Evolutionary conservation across 805 yeast species (phyloP).

Genomic region (Kazachstania kunashirensis): DNA sequence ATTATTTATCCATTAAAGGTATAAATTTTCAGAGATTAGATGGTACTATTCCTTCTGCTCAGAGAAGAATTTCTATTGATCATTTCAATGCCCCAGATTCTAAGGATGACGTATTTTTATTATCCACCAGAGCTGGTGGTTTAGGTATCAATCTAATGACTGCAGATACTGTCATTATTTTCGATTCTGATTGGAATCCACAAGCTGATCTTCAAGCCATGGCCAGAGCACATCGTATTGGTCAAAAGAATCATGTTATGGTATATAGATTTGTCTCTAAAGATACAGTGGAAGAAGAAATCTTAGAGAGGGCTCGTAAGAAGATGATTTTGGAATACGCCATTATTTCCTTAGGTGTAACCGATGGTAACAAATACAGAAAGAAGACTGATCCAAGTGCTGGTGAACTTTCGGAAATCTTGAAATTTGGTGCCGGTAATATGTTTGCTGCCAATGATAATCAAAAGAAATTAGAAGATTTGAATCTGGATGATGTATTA

Average conservation of each 20-base stretch:
- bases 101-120: conserved; percentile 78
- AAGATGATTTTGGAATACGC: conserved; percentile 98
- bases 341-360: conserved; percentile 88
- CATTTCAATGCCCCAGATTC: conserved; percentile 93
- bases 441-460: conserved; percentile 95
- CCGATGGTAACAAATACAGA: conserved; percentile 48
- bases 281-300: conserved; percentile 97
- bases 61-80: conserved; percentile 88
- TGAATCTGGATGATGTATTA: conserved; percentile 91
- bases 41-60: conserved; percentile 92
- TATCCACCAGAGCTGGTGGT: conserved; percentile 98
- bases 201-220: conserved; percentile 98
- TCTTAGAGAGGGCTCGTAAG: conserved; percentile 89
- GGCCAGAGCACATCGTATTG: conserved; percentile 99
- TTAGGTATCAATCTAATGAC: conserved; percentile 97
- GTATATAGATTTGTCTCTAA: conserved; percentile 96
- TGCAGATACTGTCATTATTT: conserved; percentile 95
- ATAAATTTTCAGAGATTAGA: conserved; percentile 85
- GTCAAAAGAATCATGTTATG: conserved; percentile 97
- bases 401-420: conserved; percentile 81
- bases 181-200: conserved; percentile 99
- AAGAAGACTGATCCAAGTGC: conserved; percentile 66
- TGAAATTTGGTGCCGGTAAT: conserved; percentile 96
- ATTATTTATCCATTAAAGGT: conserved; percentile 80
- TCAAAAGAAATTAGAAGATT: conserved; percentile 88